Evolutionary conservation across 306 rosid species (phyloP).

Genomic region (Abrus precatorius): DNA sequence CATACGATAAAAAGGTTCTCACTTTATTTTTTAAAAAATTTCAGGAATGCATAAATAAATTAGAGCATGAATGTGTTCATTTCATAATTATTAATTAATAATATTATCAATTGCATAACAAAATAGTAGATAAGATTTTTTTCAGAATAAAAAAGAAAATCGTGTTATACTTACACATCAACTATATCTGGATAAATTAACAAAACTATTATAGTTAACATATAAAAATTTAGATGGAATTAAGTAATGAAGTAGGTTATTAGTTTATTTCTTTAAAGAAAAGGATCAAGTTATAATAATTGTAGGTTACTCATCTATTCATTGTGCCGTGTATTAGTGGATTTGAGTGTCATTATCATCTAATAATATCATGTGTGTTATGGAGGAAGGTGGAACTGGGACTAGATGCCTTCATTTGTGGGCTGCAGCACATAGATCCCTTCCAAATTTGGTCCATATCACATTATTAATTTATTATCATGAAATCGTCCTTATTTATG

Average conservation of each 20-base stretch:
- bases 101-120: background rate
- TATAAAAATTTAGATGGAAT: background rate
- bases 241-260: background rate
- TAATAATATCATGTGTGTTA: background rate
- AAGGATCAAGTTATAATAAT: too few species aligned
- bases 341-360: background rate
- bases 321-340: background rate
- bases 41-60: too few species aligned
- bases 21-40: too few species aligned
- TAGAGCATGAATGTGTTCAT: background rate
- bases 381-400: background rate
- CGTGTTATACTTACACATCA: background rate
- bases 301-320: background rate
- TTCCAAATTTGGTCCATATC: background rate
- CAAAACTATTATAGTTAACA: background rate
- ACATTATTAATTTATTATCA: background rate
- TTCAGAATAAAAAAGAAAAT: background rate
- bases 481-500: background rate
- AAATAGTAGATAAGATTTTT: background rate
- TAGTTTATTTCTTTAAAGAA: too few species aligned
- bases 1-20: too few species aligned
- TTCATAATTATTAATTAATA: background rate
- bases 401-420: background rate
- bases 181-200: background rate
- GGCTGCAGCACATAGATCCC: slow-evolving; percentile 2